Conservation (phyloP, 2,329 filamentous ascomycete genomes). For the Rhynchosporium agropyri region DNA sequence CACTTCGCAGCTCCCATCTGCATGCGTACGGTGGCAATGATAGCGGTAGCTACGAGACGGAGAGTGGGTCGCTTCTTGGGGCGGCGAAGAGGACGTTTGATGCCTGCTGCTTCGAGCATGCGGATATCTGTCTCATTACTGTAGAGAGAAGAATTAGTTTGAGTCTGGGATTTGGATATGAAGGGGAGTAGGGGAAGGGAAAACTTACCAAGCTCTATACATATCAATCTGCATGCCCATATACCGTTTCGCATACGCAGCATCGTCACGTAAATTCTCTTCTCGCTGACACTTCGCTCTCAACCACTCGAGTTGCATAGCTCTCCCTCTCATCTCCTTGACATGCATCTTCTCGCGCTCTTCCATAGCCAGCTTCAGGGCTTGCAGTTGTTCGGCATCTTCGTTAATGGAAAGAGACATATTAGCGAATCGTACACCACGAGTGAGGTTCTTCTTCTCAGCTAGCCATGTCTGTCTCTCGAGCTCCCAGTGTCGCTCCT, state of each 20-base stretch:
- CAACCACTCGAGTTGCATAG: slow-evolving; percentile 90
- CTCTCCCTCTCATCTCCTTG: slow-evolving; percentile 78
- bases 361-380: slow-evolving; percentile 42
- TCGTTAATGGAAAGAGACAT: slow-evolving; percentile 44
- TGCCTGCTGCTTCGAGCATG: slow-evolving; percentile 76
- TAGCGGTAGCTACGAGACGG: slow-evolving; percentile 50
- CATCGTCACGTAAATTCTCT: slow-evolving; percentile 74
- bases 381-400: slow-evolving; percentile 45
- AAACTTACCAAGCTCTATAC: slow-evolving; percentile 84
- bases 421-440: slow-evolving; percentile 45
- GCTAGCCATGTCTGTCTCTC: slow-evolving; percentile 43
- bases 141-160: slow-evolving; percentile 30
- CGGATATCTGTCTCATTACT: slow-evolving; percentile 92
- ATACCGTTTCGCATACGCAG: slow-evolving; percentile 85
- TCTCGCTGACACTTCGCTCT: slow-evolving; percentile 80
- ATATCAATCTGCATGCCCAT: slow-evolving; percentile 78
- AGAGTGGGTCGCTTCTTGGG: slow-evolving; percentile 42
- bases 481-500: slow-evolving; percentile 7
- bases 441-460: slow-evolving; percentile 47
- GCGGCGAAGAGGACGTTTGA: slow-evolving; percentile 44
- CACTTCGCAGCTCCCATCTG: slow-evolving; percentile 51
- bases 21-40: slow-evolving; percentile 56
- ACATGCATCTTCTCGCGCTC: slow-evolving; percentile 64
- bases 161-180: neutral
- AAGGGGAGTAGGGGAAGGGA: slow-evolving; percentile 18